phyloP scores from a whole-genome alignment of 768 basidiomycete species.

The Fomitopsis serialis region DNA sequence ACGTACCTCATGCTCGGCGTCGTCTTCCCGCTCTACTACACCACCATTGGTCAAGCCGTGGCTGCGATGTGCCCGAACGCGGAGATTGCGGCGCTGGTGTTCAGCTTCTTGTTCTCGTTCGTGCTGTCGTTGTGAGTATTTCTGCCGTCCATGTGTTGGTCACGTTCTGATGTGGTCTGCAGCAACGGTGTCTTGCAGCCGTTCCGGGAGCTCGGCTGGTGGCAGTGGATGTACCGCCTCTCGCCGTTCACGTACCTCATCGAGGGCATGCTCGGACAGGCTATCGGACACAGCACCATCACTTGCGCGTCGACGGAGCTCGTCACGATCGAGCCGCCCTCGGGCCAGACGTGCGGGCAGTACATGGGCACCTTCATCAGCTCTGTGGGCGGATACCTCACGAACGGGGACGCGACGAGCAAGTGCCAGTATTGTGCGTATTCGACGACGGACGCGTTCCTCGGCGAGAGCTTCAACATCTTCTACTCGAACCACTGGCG shows the following conservation, averaged over 20 bases:
- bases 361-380: constrained; percentile 41
- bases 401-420: constrained; percentile 30
- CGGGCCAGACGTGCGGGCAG: constrained; percentile 39
- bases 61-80: constrained; percentile 37
- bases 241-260: constrained; percentile 34
- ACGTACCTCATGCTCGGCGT: constrained; percentile 34
- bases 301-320: constrained; percentile 57
- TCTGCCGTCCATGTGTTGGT: background rate
- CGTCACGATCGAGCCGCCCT: constrained; percentile 44
- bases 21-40: constrained; percentile 38
- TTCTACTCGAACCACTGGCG: constrained; percentile 47
- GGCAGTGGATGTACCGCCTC: constrained; percentile 37
- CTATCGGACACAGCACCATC: constrained; percentile 43
- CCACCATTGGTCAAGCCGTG: constrained; percentile 36
- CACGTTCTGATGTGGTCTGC: background rate
- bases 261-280: constrained; percentile 36
- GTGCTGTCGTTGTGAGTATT: constrained; percentile 33
- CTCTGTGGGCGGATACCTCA: constrained; percentile 41
- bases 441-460: constrained; percentile 54
- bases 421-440: constrained; percentile 52
- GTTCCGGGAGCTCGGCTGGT: constrained; percentile 38
- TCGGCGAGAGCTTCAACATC: constrained; percentile 54
- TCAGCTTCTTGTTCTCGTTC: constrained; percentile 34
- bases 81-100: constrained; percentile 34
- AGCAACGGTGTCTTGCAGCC: constrained; percentile 47